Base-by-base conservation (phyloP, 768 basidiomycete genomes). In the Tricholoma terreum region DNA sequence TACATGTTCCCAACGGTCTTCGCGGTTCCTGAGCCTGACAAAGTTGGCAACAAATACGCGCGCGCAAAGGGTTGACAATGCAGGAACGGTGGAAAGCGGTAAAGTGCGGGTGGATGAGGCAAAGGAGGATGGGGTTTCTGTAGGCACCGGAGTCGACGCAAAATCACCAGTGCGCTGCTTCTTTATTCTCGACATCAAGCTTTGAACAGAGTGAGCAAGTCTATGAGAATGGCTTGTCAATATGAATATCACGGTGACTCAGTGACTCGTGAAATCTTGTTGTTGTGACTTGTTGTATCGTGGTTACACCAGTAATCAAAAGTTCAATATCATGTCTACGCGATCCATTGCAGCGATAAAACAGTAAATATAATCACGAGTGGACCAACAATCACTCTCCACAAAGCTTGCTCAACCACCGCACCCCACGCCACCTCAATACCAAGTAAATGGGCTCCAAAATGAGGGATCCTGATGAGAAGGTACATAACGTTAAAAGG, bases 11-110 rank as follows among this genome's bases (percentile, higher is more conserved):
- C 84, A 84, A 30, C 63, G 53, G 8, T 52, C 48, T 51, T 72
- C 66, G 22, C 77, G 70, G 30, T 66, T 69, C 35, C 75, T 74
- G n/a, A 86, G 69, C 3, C 57, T 57, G 34, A 65, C 64, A 35
- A 84, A 68, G 54, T 79, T 73, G 1, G 72, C 63, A 27, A 79
- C 84, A 56, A 88, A 85, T 6, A 74, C 68, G 24, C 81, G 77
- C 4, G 78, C 76, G 60, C 83, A 85, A 17, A 86, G 63, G 0
- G 75, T 71, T 7, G 77, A 68, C n/a, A 88, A 67, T 0, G 81
- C 60, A 1, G 81, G 80, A 11, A 83, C 65, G 24, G 67, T 59
- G 15, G 55, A 68, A 27, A 53, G 58, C 4, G 75, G 67, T 30
- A 80, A 62, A 11, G 52, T 54, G 6, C 84, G 78, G 12, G 69